phyloP scores from a whole-genome alignment of 2,329 filamentous ascomycete species.

The Hypocrella siamensis region DNA sequence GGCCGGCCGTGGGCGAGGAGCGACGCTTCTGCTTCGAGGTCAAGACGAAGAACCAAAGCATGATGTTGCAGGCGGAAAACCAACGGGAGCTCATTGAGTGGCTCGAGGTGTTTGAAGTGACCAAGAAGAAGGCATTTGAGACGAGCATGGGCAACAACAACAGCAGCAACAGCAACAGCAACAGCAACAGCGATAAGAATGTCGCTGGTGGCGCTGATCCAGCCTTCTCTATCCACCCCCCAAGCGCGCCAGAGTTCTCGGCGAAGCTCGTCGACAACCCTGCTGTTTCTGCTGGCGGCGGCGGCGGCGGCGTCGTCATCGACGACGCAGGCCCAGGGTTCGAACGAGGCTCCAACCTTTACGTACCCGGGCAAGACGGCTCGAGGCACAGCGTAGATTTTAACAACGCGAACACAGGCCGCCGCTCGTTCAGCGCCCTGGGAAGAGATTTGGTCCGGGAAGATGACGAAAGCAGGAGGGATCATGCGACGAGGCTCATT shows the following conservation, averaged over 20 bases:
- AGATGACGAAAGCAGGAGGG: conserved; percentile 60
- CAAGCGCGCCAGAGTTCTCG: conserved; percentile 79
- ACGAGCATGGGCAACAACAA: conserved; percentile 41
- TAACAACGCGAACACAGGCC: conserved; percentile 24
- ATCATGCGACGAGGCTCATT: conserved; percentile 78
- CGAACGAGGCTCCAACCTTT: conserved; percentile 51
- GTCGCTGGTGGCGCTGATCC: conserved; percentile 42
- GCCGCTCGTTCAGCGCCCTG: conserved; percentile 40
- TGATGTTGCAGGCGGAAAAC: conserved; percentile 83
- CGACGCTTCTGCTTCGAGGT: conserved; percentile 95
- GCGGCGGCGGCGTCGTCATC: conserved; percentile 30
- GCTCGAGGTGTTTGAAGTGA: conserved; percentile 84
- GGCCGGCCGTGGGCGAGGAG: conserved; percentile 83
- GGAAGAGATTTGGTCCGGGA: conserved; percentile 34
- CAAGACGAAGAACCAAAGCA: conserved; percentile 87
- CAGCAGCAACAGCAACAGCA: no score
- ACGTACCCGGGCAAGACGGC: conserved; percentile 43
- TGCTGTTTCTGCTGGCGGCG: conserved; percentile 35
- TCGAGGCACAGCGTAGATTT: conserved; percentile 62
- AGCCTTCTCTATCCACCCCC: conserved; percentile 84
- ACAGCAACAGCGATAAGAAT: conserved; percentile 31
- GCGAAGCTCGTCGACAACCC: conserved; percentile 60
- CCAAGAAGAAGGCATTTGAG: conserved; percentile 84
- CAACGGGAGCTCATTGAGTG: conserved; percentile 86
- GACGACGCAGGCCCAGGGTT: conserved; percentile 25